A percentile compares a stretch with the other conserved stretches of the same genome.
Conservation (phyloP, 352 stramenopile species). For the Pythium coloratum region DNA sequence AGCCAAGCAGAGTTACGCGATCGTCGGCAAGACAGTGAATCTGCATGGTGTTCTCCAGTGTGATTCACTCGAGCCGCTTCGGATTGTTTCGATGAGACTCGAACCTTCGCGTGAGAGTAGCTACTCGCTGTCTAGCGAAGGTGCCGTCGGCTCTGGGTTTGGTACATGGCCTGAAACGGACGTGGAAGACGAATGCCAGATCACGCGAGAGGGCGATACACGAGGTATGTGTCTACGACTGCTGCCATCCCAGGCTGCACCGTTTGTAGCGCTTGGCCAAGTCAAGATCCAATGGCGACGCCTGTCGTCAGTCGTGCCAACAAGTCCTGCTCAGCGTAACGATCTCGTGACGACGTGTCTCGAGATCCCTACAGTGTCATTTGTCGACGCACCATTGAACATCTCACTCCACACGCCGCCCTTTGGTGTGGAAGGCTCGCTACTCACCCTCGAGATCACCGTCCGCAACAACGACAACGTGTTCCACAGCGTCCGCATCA, state of each 20-base stretch:
- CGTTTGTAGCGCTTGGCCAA: conserved; percentile 52
- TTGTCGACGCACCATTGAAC: conserved; percentile 64
- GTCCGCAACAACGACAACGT: conserved; percentile 75
- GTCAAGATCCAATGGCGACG: conserved; percentile 66
- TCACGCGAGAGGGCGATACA: conserved; percentile 58
- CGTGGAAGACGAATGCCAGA: conserved; percentile 20
- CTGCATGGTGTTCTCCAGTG: conserved; percentile 57
- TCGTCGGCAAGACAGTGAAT: conserved; percentile 67
- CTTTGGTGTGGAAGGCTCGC: conserved; percentile 68
- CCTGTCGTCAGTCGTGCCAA: conserved; percentile 51
- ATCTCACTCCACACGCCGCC: conserved; percentile 63
- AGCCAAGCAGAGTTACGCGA: conserved; percentile 47
- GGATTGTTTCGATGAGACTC: conserved; percentile 56
- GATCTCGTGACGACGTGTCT: conserved; percentile 69
- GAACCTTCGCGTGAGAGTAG: conserved; percentile 31
- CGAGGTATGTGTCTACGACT: conserved; percentile 66
- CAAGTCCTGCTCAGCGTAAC: conserved; percentile 32
- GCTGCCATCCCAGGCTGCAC: conserved; percentile 39
- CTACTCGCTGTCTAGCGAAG: conserved; percentile 18
- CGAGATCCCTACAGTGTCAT: conserved; percentile 63
- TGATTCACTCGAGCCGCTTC: conserved; percentile 48
- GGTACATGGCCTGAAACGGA: conserved; percentile 10
- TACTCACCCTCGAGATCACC: conserved; percentile 56
- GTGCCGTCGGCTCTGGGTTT: conserved; percentile 50
- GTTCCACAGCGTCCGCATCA: conserved; percentile 71